Conservation (phyloP, 2,329 filamentous ascomycete genomes). For the Colletotrichum sp. region DNA sequence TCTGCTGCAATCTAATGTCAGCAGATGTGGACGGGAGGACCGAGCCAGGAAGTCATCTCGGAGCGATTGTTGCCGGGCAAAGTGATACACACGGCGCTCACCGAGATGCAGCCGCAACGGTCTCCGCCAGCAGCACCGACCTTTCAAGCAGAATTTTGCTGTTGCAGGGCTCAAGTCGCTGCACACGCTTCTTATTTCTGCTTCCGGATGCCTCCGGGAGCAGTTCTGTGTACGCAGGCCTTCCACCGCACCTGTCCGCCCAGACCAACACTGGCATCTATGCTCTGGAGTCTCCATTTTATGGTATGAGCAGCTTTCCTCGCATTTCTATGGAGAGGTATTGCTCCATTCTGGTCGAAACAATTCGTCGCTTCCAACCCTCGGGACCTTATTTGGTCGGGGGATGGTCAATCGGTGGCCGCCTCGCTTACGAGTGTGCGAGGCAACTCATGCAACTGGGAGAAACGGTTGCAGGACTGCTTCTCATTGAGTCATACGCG, state of each 20-base stretch:
- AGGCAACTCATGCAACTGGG: background rate
- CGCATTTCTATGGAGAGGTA: background rate
- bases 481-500: background rate
- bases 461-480: background rate
- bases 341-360: background rate
- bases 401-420: background rate
- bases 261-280: background rate
- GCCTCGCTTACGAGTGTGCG: background rate
- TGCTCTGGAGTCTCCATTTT: background rate
- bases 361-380: background rate
- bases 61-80: background rate
- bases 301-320: background rate
- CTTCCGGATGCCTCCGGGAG: background rate
- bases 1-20: fast-evolving
- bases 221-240: background rate
- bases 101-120: background rate
- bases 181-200: background rate
- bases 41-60: background rate
- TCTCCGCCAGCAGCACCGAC: background rate
- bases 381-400: background rate
- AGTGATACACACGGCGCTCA: background rate
- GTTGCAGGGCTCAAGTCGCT: background rate
- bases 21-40: fast-evolving
- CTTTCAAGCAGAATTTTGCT: background rate
- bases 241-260: background rate